Base-by-base conservation (phyloP, 164 flowering plant species). In the Umbilicus rupestris region DNA sequence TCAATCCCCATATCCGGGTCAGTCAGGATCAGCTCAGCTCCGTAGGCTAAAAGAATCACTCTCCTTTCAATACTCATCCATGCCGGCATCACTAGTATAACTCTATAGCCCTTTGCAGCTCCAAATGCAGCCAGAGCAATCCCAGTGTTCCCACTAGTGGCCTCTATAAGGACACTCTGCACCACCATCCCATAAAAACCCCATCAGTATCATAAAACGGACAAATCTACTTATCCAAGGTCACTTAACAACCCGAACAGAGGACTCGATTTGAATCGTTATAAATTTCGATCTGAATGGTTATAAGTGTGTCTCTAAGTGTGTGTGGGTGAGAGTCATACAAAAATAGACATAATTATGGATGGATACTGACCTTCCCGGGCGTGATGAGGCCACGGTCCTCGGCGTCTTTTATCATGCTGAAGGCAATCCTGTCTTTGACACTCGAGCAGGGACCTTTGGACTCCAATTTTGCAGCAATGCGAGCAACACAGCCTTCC, bases 141-240 rank as follows among this genome's bases (percentile, higher is more conserved):
- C 3, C 92, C 96, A 14, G 92, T 87, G 68, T 88, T 89, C n/a
- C 96, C 92, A 76, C 96, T 81, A 5, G 96, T 89, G 16, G 87
- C 86, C 68, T 90, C 96, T 73, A 90, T 81, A 10, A 90, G 83
- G 52, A 84, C 86, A 79, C 84, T 87, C 93, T 90, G 46, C 70
- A 78, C 22, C 28, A 63, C 14, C 62, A 31, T n/a, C 14, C 26
- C 19, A 29, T 12, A 30, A 12, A 60, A 11, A 30, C 31, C 35
- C 6, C 26, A 55, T 8, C 26, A n/a, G n/a, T 24, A 22, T 7
- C 26, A 22, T 3, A 55, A 3, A 10, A n/a, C n/a, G n/a, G n/a
- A n/a, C n/a, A n/a, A n/a, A n/a, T n/a, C n/a, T n/a, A n/a, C n/a
- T n/a, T n/a, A n/a, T n/a, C n/a, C n/a, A n/a, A n/a, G n/a, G n/a